Percentiles rank a stretch among this genome's conserved stretches.
These are phyloP conservation scores for Penicillium pancosmium DNA, from an alignment of 495 filamentous ascomycete genomes.

Conservation along the genomic window DNA sequence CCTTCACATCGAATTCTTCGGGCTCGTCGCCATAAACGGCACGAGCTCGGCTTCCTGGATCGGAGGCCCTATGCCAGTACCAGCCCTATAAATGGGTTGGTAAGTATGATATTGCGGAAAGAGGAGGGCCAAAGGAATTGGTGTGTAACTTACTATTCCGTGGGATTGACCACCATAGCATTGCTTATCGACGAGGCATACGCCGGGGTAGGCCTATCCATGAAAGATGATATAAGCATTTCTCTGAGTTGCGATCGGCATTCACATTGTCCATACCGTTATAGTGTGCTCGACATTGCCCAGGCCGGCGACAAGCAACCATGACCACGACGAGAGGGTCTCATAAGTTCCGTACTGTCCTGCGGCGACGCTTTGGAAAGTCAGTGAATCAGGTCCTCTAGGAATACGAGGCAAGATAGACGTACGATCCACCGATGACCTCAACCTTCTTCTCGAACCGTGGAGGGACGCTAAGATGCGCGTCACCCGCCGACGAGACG, in stretches of 20 bases:
- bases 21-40: constrained; percentile 55
- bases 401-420: not conserved
- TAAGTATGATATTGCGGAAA: not conserved
- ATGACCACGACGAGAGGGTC: constrained; percentile 62
- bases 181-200: constrained; percentile 59
- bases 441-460: constrained; percentile 59
- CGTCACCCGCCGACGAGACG: constrained; percentile 54
- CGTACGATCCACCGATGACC: constrained; percentile 64
- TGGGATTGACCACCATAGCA: constrained; percentile 53
- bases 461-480: constrained; percentile 54
- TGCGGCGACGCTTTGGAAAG: constrained; percentile 33
- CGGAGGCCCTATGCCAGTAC: constrained; percentile 69
- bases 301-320: constrained; percentile 56
- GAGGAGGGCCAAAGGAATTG: not conserved
- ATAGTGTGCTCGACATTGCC: constrained; percentile 67
- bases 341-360: constrained; percentile 70
- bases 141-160: constrained; percentile 30
- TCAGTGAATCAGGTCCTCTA: not conserved
- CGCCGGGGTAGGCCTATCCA: constrained; percentile 57
- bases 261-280: constrained; percentile 39
- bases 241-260: not conserved
- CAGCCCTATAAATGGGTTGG: constrained; percentile 42
- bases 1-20: constrained; percentile 62
- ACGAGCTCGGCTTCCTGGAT: constrained; percentile 55
- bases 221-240: not conserved